A percentile compares a stretch with the other conserved stretches of the same genome.
phyloP scores from a whole-genome alignment of 345 rosid species.

The Lepidium aucheri region DNA sequence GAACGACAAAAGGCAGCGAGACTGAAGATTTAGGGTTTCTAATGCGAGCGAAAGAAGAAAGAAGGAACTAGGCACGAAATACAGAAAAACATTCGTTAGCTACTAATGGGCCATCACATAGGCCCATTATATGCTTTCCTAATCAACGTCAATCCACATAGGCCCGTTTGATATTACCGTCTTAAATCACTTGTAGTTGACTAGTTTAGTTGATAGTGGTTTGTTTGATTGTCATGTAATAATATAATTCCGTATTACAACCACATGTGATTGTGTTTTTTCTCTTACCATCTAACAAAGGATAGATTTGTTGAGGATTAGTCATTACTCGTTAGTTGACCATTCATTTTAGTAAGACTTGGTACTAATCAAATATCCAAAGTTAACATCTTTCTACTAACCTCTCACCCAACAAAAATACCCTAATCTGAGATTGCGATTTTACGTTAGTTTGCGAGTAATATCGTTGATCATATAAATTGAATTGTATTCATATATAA shows the following conservation, averaged over 20 bases:
- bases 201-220: not conserved
- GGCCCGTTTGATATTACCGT: not conserved
- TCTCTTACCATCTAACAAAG: not conserved
- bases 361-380: not conserved
- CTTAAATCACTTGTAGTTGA: not conserved
- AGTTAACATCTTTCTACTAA: too few relatives aligned
- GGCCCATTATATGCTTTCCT: not conserved
- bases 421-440: too few relatives aligned
- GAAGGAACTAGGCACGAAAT: not conserved
- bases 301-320: not conserved
- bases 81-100: not conserved
- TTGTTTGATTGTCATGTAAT: not conserved
- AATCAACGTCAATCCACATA: not conserved
- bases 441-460: too few relatives aligned
- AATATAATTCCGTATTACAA: too few relatives aligned
- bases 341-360: not conserved
- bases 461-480: not conserved
- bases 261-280: not conserved
- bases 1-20: conserved; percentile 12
- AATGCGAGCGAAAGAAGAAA: not conserved
- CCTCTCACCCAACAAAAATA: too few relatives aligned
- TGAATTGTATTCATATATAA: conserved; percentile 14
- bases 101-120: not conserved
- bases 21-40: conserved; percentile 28
- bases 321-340: not conserved